These are phyloP conservation scores for Pestalotiopsis sp. DNA, from an alignment of 2,329 filamentous ascomycete species.

Conservation along the genomic window DNA sequence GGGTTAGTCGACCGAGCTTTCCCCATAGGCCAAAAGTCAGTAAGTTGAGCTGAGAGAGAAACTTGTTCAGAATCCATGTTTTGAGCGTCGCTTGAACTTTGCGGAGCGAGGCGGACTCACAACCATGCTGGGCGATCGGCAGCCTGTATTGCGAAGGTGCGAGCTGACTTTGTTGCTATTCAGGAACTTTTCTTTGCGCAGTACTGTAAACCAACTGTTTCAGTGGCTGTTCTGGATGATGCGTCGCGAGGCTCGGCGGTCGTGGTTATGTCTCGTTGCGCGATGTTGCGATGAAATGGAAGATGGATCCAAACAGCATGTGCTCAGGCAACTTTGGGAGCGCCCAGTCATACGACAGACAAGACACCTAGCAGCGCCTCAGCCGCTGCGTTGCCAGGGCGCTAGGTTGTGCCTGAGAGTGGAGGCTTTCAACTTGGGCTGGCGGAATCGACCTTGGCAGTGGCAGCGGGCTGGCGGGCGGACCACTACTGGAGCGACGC, in stretches of 20 bases:
- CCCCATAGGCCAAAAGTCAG: conserved; percentile 68
- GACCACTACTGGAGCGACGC: too few relatives aligned
- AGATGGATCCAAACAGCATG: background rate
- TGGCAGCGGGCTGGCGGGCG: background rate
- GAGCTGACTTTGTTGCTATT: background rate
- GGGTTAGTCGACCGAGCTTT: conserved; percentile 89
- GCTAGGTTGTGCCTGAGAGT: conserved; percentile 1
- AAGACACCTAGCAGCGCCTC: background rate
- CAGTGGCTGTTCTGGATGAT: background rate
- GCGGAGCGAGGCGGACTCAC: conserved; percentile 8
- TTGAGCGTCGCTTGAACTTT: background rate
- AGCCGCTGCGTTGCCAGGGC: background rate
- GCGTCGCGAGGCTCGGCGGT: background rate
- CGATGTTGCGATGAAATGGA: background rate
- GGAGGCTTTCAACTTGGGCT: background rate
- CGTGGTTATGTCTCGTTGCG: background rate
- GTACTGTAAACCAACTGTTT: background rate
- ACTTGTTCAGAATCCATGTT: conserved; percentile 39
- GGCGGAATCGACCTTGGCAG: background rate
- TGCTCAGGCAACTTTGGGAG: background rate
- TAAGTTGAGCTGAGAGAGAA: conserved; percentile 60
- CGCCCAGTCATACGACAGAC: conserved; percentile 1
- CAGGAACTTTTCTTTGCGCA: background rate
- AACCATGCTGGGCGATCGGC: conserved; percentile 10
- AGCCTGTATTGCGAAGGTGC: background rate